Conservation (phyloP, 805 yeast species). For the Dipodascus geniculatus region DNA sequence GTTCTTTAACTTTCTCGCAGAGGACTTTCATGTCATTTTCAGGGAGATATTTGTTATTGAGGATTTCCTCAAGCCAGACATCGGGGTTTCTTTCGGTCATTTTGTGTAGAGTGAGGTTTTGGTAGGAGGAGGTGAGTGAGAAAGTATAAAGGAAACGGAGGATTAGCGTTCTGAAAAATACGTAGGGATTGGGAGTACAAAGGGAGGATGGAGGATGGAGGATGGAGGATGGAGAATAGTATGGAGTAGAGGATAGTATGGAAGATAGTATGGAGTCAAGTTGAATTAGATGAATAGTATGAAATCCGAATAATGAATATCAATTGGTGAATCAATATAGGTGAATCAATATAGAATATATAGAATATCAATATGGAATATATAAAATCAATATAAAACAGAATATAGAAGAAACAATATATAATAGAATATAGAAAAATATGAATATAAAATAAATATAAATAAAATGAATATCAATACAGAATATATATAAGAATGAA, state of each 20-base stretch:
- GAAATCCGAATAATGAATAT: no score
- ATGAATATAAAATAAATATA: neutral
- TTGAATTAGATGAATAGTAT: no score
- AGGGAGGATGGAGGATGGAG: neutral
- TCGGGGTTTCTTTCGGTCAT: slow-evolving; percentile 58
- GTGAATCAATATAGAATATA: neutral
- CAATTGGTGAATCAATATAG: neutral
- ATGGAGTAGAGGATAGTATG: neutral
- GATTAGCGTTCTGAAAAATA: slow-evolving; percentile 1
- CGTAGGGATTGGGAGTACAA: neutral
- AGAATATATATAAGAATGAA: no score
- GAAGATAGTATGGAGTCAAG: neutral
- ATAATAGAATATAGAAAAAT: neutral
- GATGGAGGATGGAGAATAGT: neutral
- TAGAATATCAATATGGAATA: neutral
- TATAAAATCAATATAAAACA: neutral
- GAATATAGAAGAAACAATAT: neutral
- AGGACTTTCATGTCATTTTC: slow-evolving; percentile 93
- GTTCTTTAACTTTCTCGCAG: slow-evolving; percentile 89
- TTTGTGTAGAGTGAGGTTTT: neutral
- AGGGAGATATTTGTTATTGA: slow-evolving; percentile 75
- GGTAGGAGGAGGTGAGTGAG: neutral
- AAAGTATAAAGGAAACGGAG: neutral
- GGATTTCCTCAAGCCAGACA: slow-evolving; percentile 89
- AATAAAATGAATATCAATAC: no score